These are phyloP conservation scores for Jamesozyma lodderae DNA, from an alignment of 805 yeast species.

Conservation along the genomic window DNA sequence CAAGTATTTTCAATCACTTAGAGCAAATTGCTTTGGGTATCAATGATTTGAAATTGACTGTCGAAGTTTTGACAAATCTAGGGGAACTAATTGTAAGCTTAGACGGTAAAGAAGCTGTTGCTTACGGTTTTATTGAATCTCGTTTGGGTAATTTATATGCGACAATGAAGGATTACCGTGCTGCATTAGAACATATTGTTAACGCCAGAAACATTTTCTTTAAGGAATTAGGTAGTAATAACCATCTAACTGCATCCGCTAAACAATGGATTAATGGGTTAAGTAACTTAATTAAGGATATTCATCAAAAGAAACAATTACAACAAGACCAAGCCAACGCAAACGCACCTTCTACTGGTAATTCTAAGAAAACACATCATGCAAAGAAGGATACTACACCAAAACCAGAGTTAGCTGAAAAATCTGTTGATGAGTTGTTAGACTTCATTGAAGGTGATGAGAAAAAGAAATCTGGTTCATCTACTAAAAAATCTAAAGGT, in stretches of 20 bases:
- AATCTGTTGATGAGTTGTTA: conserved; percentile 66
- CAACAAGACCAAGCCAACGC: conserved; percentile 25
- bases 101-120: conserved; percentile 51
- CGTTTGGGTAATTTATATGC: conserved; percentile 60
- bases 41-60: conserved; percentile 46
- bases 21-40: conserved; percentile 53
- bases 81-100: conserved; percentile 40
- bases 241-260: conserved; percentile 58
- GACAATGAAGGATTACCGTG: conserved; percentile 41
- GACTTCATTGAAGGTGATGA: conserved; percentile 57
- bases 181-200: conserved; percentile 47
- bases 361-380: conserved; percentile 6
- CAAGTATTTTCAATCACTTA: conserved; percentile 42
- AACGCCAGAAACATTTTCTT: conserved; percentile 51
- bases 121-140: conserved; percentile 57
- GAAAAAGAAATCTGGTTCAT: conserved; percentile 25
- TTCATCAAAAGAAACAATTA: conserved; percentile 22
- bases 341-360: conserved; percentile 9
- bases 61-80: conserved; percentile 45
- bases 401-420: conserved; percentile 48
- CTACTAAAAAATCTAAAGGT: conserved; percentile 18
- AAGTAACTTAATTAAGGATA: conserved; percentile 29
- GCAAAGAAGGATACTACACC: conserved; percentile 30
- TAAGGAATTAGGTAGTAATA: conserved; percentile 55
- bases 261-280: conserved; percentile 55